These are phyloP conservation scores for Lactuca sativa DNA, from an alignment of 129 eudicot species.

Conservation along the genomic window DNA sequence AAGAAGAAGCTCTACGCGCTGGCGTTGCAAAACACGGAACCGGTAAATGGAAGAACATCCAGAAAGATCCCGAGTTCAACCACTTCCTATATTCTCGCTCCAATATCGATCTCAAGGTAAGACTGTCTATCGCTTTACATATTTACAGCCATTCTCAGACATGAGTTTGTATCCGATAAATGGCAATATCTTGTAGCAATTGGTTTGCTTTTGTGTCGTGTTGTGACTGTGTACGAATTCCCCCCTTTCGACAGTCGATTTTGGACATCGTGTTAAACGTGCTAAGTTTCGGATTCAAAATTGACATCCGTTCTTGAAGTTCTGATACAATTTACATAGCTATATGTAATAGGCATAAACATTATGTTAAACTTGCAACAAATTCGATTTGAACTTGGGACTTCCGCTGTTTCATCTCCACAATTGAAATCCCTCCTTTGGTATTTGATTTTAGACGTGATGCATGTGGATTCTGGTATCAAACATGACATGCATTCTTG, in stretches of 20 bases:
- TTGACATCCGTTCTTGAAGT: background rate
- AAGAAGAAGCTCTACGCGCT: conserved; percentile 88
- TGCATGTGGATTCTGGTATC: conserved; percentile 10
- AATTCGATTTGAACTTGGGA: background rate
- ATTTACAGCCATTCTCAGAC: background rate
- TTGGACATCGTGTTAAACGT: background rate
- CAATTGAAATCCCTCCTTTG: background rate
- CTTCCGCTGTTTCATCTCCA: background rate
- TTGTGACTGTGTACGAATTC: background rate
- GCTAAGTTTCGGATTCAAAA: background rate
- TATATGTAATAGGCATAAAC: background rate
- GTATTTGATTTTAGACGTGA: background rate
- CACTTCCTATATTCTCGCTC: conserved; percentile 69
- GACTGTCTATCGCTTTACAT: background rate
- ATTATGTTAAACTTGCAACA: background rate
- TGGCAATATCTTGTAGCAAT: background rate
- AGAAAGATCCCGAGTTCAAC: conserved; percentile 77
- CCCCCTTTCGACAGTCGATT: background rate
- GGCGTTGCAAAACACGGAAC: conserved; percentile 89
- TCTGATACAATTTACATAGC: background rate
- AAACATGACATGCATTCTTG: background rate
- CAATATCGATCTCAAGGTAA: conserved; percentile 93
- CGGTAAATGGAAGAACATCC: conserved; percentile 92
- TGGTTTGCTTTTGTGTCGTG: background rate
- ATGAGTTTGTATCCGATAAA: background rate